Conservation (phyloP, 768 basidiomycete genomes). For the Rickenella mellea region DNA sequence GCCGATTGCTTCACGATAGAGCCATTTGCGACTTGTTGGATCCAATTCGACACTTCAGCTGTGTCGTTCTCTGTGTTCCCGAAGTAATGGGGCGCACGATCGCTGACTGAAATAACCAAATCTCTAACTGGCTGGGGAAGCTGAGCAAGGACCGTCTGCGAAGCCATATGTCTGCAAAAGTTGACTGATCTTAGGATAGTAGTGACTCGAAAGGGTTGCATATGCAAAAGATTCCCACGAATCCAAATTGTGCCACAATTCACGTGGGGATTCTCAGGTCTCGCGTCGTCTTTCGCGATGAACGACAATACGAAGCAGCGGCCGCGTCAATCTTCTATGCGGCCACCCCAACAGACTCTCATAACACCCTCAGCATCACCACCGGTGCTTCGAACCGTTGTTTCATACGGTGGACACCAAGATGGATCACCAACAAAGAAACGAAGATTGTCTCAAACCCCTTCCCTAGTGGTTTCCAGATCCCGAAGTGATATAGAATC, state of each 20-base stretch:
- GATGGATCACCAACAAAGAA: conserved; percentile 8
- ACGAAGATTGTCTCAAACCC: neutral
- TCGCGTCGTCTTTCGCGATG: no score
- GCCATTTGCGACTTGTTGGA: conserved; percentile 48
- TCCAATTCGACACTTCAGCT: conserved; percentile 59
- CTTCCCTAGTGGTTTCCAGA: neutral
- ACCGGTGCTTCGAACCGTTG: conserved; percentile 23
- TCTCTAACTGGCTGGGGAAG: conserved; percentile 41
- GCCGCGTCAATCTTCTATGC: neutral
- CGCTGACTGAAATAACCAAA: conserved; percentile 34
- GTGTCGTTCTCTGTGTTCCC: conserved; percentile 55
- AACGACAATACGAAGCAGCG: no score
- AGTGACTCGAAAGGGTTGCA: neutral
- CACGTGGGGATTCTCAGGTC: no score
- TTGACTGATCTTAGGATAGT: neutral
- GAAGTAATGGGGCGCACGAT: conserved; percentile 31
- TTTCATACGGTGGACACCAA: conserved; percentile 15
- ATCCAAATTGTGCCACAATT: no score
- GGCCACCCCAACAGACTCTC: conserved; percentile 16
- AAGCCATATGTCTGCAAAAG: conserved; percentile 35
- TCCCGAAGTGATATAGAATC: conserved; percentile 19
- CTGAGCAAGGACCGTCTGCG: conserved; percentile 37
- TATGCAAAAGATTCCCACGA: no score
- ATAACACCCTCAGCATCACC: conserved; percentile 49
- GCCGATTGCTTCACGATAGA: conserved; percentile 35